These are phyloP conservation scores for Sporothrix luriei DNA, from an alignment of 2,329 filamentous ascomycete species.

Conservation along the genomic window DNA sequence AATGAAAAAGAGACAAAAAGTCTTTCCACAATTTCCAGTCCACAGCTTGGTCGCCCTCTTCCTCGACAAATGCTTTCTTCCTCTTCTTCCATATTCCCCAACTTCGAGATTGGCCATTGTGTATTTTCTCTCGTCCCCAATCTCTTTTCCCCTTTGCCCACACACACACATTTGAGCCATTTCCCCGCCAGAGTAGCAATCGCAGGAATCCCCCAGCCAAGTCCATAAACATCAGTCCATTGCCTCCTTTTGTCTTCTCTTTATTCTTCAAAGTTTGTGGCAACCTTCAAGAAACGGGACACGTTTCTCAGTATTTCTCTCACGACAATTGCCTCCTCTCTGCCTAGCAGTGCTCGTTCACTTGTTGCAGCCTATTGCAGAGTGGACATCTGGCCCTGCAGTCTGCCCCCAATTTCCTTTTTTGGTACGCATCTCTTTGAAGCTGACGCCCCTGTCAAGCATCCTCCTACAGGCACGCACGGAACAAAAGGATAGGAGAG, in stretches of 20 bases:
- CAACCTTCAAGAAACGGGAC: neutral
- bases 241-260: too few species aligned
- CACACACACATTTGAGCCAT: neutral
- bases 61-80: neutral
- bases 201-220: neutral
- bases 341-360: neutral
- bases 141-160: constrained; percentile 3
- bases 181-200: constrained; percentile 18
- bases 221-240: neutral
- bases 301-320: neutral
- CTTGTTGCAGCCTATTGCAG: constrained; percentile 5
- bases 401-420: neutral
- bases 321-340: neutral
- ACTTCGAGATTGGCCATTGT: neutral
- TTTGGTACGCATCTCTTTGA: constrained; percentile 9
- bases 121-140: constrained; percentile 1
- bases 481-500: neutral
- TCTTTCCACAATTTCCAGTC: neutral
- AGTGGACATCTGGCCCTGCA: constrained; percentile 13
- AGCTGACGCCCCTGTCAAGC: neutral
- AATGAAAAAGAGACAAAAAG: neutral
- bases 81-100: constrained; percentile 2
- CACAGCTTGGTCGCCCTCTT: neutral
- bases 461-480: neutral
- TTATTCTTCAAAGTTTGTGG: too few species aligned